Conservation (phyloP, 345 rosid genomes). For the Streptanthus diversifolius region DNA sequence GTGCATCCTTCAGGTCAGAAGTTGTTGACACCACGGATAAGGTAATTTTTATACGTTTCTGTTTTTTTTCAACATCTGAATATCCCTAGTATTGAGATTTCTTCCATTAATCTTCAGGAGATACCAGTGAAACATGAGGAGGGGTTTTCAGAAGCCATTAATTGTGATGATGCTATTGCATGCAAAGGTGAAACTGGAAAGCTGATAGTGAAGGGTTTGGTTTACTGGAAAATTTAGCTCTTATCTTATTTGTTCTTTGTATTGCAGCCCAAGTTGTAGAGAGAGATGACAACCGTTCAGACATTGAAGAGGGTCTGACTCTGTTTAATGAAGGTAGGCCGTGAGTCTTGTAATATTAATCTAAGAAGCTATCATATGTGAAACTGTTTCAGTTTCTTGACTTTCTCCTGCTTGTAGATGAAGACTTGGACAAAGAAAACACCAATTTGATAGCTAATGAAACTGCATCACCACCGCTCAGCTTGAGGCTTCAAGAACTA, state of each 20-base stretch:
- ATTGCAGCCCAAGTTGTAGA: constrained; percentile 7
- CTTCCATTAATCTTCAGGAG: constrained; percentile 12
- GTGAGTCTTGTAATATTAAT: constrained; percentile 10
- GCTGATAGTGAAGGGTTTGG: not conserved
- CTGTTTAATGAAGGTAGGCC: constrained; percentile 36
- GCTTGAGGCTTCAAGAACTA: constrained; percentile 48
- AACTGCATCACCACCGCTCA: constrained; percentile 52
- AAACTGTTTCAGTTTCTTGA: not conserved
- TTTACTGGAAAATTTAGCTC: not conserved
- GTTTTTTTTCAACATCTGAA: not conserved
- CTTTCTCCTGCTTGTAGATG: constrained; percentile 27
- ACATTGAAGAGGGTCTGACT: constrained; percentile 4
- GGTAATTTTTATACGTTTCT: not conserved
- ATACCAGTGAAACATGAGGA: constrained; percentile 3
- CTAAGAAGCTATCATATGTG: not conserved
- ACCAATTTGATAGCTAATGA: constrained; percentile 22
- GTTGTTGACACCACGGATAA: not conserved
- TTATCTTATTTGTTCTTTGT: not conserved
- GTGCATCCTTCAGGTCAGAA: not conserved
- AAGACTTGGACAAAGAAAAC: constrained; percentile 49
- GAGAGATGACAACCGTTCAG: constrained; percentile 2
- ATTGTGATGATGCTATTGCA: not conserved
- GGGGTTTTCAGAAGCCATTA: constrained; percentile 1
- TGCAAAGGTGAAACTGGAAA: constrained; percentile 23
- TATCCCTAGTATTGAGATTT: not conserved